Base-by-base conservation (phyloP, 306 rosid genomes). In the Cicer cuneatum region DNA sequence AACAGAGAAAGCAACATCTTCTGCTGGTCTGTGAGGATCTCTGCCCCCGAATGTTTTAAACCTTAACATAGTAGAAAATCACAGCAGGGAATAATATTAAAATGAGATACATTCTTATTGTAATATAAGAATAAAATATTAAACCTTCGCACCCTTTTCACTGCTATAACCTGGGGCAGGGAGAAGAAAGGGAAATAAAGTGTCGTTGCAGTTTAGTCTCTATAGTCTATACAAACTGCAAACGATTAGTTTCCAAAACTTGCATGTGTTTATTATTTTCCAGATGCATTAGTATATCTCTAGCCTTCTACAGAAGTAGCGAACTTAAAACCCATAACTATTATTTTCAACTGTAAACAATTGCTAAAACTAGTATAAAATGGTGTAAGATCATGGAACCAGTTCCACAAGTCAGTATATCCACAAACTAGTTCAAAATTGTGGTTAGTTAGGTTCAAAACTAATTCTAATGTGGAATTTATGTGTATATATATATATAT, bases 11-110 rank as follows among this genome's bases (percentile, higher is more conserved):
- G 98, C 96, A 72, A 91, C 84, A 85, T 93, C 98, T 85, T 93
- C 97, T 13, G 89, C 69, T 24, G 98, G 98, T 81, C 98, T 81
- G 78, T 93, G 97, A 84, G 98, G 98, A 88, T 89, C 91, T 85
- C 94, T 86, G 54, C 85, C 89, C 21, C 97, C 98, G 81, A 93
- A 93, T 53, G 97, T 93, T 85, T 91, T 89, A 82, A 91, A 93
- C 98, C 98, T 93, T 79, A 63, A 62, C 70, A 73, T 63, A 59
- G 71, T 38, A 61, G 40, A 76, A 79, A 74, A 73, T 65, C 9
- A 15, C 59, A 77, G 11, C 52, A 76, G 33, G 63, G 35, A 64
- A 74, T 52, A 53, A 72, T 9, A 60, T 42, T 45, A 38, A 73
- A 10, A 29, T 48, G 46, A 74, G 45, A 69, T 54, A 60, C 53